Conservation (phyloP, 441 rosid species). For the Viola pubescens region DNA sequence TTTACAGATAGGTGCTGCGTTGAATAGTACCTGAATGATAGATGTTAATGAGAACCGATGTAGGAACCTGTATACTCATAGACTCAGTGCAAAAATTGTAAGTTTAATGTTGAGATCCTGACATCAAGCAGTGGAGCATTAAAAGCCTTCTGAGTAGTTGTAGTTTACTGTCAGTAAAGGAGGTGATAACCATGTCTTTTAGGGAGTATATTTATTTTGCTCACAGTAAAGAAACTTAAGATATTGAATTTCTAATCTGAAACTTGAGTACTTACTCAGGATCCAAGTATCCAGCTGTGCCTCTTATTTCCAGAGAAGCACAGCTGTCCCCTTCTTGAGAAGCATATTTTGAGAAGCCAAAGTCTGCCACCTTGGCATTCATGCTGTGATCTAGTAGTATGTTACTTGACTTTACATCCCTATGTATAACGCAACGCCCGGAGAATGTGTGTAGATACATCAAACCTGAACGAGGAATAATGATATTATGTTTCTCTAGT, state of each 20-base stretch:
- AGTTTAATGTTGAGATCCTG: too few species aligned
- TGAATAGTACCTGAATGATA: conserved; percentile 51
- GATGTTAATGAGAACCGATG: conserved; percentile 5
- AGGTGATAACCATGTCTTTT: too few species aligned
- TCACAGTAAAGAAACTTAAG: not conserved
- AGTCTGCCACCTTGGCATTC: conserved; percentile 70
- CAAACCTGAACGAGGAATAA: conserved; percentile 38
- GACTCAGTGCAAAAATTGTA: not conserved
- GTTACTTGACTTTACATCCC: conserved; percentile 81
- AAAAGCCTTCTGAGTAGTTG: not conserved
- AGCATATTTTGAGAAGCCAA: conserved; percentile 74
- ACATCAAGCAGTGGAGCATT: not conserved
- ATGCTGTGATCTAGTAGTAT: conserved; percentile 67
- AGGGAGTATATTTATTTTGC: too few species aligned
- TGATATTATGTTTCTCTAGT: not conserved
- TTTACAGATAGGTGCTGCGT: conserved; percentile 67
- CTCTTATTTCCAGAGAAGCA: conserved; percentile 70
- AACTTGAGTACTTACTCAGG: conserved; percentile 47
- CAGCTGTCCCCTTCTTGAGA: conserved; percentile 75
- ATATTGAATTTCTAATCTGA: conserved; percentile 1
- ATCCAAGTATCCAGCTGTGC: conserved; percentile 75
- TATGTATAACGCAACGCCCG: conserved; percentile 50
- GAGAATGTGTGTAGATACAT: conserved; percentile 51
- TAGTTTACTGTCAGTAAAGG: not conserved
- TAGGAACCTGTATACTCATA: not conserved